phyloP scores from a whole-genome alignment of 495 filamentous ascomycete genomes.

The Aspergillus sclerotiicarbonarius region DNA sequence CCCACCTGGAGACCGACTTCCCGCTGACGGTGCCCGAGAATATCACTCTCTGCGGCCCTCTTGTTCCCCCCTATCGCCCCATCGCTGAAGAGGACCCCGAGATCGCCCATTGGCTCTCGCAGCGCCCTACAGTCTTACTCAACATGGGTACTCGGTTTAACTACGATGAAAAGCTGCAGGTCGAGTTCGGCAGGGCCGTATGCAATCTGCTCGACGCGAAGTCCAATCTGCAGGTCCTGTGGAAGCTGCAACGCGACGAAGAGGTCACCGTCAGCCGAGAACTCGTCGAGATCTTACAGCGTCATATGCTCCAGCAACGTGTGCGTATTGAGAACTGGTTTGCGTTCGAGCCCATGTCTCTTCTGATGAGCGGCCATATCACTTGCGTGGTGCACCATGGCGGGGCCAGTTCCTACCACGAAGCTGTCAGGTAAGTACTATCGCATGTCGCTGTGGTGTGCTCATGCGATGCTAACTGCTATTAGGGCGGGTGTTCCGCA shows the following conservation, averaged over 20 bases:
- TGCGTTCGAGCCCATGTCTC: constrained; percentile 32
- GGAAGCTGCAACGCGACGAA: constrained; percentile 34
- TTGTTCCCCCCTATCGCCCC: constrained; percentile 15
- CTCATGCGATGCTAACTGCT: not conserved
- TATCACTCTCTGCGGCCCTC: constrained; percentile 23
- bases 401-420: constrained; percentile 43
- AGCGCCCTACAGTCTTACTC: constrained; percentile 36
- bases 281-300: not conserved
- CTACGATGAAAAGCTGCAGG: constrained; percentile 13
- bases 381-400: constrained; percentile 44
- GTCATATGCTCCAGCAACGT: constrained; percentile 1
- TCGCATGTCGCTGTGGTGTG: not conserved
- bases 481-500: constrained; percentile 42
- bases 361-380: constrained; percentile 35
- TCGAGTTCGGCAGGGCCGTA: constrained; percentile 36
- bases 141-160: constrained; percentile 31
- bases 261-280: not conserved
- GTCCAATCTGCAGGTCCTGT: constrained; percentile 37
- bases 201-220: constrained; percentile 23
- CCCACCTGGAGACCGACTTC: constrained; percentile 15
- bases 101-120: constrained; percentile 32
- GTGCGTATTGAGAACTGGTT: constrained; percentile 37
- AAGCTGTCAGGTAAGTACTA: constrained; percentile 36
- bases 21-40: constrained; percentile 13
- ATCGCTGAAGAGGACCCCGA: constrained; percentile 24